Evolutionary conservation across 2,329 filamentous ascomycete genomes (phyloP), one percentile per base, ranked within the genome.

Genomic region (Pyricularia pennisetigena): DNA sequence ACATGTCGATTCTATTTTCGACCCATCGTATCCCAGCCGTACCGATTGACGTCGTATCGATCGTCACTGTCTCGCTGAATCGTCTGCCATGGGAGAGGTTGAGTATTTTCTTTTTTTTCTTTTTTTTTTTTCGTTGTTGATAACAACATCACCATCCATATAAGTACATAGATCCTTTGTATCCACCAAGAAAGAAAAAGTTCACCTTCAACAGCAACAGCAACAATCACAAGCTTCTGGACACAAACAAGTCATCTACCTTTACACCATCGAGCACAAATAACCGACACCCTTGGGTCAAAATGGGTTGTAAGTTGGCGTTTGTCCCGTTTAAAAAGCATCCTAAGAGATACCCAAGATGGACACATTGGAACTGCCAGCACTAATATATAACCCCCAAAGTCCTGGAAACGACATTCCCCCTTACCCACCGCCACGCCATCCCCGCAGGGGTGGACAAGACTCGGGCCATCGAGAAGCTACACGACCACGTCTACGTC

Each of bases 401-500:
- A 49, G 41, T 49, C 20, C 3, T 49, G 41, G 41, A 49, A n/a
- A 20, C 41, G 4, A 4, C 41, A 9, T 49, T 49, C 41, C 41
- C 41, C 41, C 41, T 49, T 20, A 49, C 16, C 41, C 41, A 49
- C 41, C 6, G 5, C 16, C 16, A 20, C 20, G 16, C 16, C 41
- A 49, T 86, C 68, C 83, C 83, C 0, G 70, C 74, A 1, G 78
- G 75, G 29, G 74, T 75, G 57, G 73, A 78, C 54, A 73, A 70
- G 14, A 71, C 76, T 28, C 75, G 77, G 63, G 80, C 75, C 23
- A 72, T 85, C 35, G 77, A 80, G 68, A 80, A 87, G 41, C 81
- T 87, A 32, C 84, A 85, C 26, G 80, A 84, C 71, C 82, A 85
- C 71, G 78, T 77, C 35, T 82, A 82, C 75, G 82, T 85, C 74